Percentiles rank a stretch among this genome's conserved stretches.
phyloP scores from a whole-genome alignment of 371 early-diverging fungal species.

The Homolaphlyctis polyrhiza region DNA sequence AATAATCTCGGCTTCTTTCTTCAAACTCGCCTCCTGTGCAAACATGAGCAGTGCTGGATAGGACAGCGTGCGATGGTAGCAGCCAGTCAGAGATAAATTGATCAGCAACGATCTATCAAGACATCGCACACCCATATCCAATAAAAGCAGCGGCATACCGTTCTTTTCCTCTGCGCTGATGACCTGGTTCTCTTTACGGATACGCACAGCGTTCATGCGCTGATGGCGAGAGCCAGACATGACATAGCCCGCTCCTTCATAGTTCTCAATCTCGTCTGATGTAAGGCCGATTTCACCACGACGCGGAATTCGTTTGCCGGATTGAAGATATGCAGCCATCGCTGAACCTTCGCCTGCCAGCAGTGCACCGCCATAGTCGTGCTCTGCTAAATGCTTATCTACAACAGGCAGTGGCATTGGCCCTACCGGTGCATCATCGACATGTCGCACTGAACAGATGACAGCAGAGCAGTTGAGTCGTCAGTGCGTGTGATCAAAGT shows the following conservation, averaged over 20 bases:
- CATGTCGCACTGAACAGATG: constrained; percentile 5
- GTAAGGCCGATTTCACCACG: constrained; percentile 94
- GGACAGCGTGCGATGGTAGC: not conserved
- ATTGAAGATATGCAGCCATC: constrained; percentile 81
- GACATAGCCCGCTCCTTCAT: constrained; percentile 87
- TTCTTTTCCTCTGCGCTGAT: constrained; percentile 33
- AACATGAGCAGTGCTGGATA: constrained; percentile 65
- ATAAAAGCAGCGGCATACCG: too few species aligned
- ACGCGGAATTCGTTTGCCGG: constrained; percentile 93
- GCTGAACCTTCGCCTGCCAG: constrained; percentile 78
- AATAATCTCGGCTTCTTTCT: constrained; percentile 86
- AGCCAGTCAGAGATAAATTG: not conserved
- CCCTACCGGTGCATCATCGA: constrained; percentile 33
- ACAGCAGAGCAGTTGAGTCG: not conserved
- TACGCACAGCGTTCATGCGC: constrained; percentile 93
- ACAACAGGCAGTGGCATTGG: constrained; percentile 34
- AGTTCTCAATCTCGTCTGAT: constrained; percentile 74
- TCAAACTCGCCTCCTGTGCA: constrained; percentile 77
- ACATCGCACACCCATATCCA: too few species aligned
- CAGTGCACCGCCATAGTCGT: constrained; percentile 73
- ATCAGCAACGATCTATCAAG: not conserved
- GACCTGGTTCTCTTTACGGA: constrained; percentile 83
- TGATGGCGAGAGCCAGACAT: constrained; percentile 94
- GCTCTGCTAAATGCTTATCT: constrained; percentile 31
- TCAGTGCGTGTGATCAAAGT: not conserved